Conservation (phyloP, 2,329 filamentous ascomycete genomes). For the Stylonectria norvegica region DNA sequence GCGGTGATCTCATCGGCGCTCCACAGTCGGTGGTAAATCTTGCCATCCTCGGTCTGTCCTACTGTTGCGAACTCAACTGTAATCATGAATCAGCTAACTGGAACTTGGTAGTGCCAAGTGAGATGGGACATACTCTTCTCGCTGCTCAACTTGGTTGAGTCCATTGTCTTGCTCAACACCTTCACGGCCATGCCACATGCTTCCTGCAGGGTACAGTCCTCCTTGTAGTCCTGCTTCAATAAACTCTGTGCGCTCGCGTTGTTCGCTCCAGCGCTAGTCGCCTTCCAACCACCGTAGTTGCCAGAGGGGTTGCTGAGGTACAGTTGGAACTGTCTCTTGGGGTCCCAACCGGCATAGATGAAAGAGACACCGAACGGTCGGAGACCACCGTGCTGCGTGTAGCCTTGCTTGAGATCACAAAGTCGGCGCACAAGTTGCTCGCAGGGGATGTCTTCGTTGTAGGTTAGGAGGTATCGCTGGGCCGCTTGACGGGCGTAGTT, state of each 20-base stretch:
- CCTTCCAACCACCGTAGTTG: conserved; percentile 99
- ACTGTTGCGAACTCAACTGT: conserved; percentile 97
- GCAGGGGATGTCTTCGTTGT: conserved; percentile 99
- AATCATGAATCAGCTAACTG: conserved; percentile 11
- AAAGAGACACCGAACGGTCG: conserved; percentile 98
- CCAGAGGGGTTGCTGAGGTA: conserved; percentile 99
- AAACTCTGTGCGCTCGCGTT: conserved; percentile 96
- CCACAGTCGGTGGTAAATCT: conserved; percentile 98
- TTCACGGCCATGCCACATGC: conserved; percentile 97
- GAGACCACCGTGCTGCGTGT: conserved; percentile 97
- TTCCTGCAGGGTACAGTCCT: conserved; percentile 93
- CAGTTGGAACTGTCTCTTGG: conserved; percentile 93
- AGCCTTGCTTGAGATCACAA: conserved; percentile 98
- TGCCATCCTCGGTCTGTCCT: conserved; percentile 88
- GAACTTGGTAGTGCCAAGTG: background rate
- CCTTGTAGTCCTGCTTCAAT: conserved; percentile 99
- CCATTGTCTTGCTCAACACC: conserved; percentile 99
- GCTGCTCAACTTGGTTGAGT: conserved; percentile 96
- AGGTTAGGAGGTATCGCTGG: conserved; percentile 95
- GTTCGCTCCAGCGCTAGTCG: conserved; percentile 95
- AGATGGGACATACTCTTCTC: conserved; percentile 77
- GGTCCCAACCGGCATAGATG: conserved; percentile 98
- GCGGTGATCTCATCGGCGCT: conserved; percentile 93
- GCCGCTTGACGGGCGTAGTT: conserved; percentile 98
- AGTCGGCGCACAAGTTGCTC: conserved; percentile 95